Percentiles rank a stretch among this genome's conserved stretches.
Conservation (phyloP, 2,329 filamentous ascomycete species). For the Ascochyta rabiei region DNA sequence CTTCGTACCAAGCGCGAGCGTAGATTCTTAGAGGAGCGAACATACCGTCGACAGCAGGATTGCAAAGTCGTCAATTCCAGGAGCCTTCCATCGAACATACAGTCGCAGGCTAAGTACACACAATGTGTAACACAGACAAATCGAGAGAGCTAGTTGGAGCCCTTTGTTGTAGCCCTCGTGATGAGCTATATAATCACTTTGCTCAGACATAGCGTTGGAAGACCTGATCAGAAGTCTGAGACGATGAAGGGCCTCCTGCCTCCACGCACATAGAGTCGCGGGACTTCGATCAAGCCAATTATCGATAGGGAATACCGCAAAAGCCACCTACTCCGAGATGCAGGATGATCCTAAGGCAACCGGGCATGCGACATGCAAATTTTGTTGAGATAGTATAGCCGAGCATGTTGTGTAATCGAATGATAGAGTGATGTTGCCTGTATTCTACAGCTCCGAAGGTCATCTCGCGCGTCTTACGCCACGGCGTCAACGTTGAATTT, state of each 20-base stretch:
- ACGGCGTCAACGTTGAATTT: not conserved
- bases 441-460: not conserved
- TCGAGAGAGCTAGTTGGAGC: constrained; percentile 12
- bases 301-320: not conserved
- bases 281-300: not conserved
- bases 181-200: not conserved
- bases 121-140: constrained; percentile 21
- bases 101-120: constrained; percentile 15
- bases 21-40: not conserved
- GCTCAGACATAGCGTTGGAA: not conserved
- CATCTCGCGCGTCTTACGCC: not conserved
- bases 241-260: not conserved
- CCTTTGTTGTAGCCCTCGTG: constrained; percentile 9
- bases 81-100: constrained; percentile 16
- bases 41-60: constrained; percentile 14
- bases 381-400: not conserved
- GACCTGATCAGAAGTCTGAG: not conserved
- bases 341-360: not conserved
- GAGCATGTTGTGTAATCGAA: constrained; percentile 1
- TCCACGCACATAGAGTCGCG: not conserved
- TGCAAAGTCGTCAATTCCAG: constrained; percentile 12
- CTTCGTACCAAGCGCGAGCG: not conserved
- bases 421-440: not conserved
- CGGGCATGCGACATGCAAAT: not conserved
- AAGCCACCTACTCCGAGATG: not conserved